Evolutionary conservation across 2,329 filamentous ascomycete species (phyloP), one percentile per base, ranked within the genome.

Genomic region (Bisporella sp.): DNA sequence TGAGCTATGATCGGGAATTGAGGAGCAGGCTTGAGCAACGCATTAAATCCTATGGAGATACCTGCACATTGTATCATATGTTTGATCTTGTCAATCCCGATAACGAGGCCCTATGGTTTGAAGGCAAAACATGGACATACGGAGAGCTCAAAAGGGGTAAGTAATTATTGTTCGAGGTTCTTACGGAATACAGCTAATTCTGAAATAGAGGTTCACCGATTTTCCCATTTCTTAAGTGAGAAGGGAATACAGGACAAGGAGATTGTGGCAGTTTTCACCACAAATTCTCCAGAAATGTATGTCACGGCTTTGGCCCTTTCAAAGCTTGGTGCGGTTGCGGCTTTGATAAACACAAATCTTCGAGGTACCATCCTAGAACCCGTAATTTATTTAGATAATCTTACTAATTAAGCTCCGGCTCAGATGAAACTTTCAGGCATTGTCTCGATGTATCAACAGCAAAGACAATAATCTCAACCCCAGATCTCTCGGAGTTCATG

Each of bases 231-330:
- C 30, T 59, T 75, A 30, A 64, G 68, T 46, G 57, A 56, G 4
- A 63, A 67, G 46, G 68, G 64, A 7, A 58, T 75, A 11, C 58
- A 60, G 31, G 48, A 64, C 0, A 68, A 69, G 2, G 71, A 74
- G 51, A 68, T 68, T 42, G 68, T 76, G 12, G 71, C 66, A 4
- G 66, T 75, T 2, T 76, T 73, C 59, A 72, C 68, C 45, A 71
- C 66, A 9, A 76, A 76, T 53, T 74, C 71, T 1, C 72, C 71
- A 0, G 73, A 75, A 54, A 74, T 75, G 70, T 65, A 74, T 2
- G 63, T 74, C 13, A 62, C 63, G 1, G 62, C 70, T 11, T 66
- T 71, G 43, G 73, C 72, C 1, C 59, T 75, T n/a, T 67, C 71
- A 0, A 74, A 72, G 51, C 51, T 76, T 35, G 71, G 73, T 13